phyloP scores from a whole-genome alignment of 73 alveolate species.

The Urostyla sp. region DNA sequence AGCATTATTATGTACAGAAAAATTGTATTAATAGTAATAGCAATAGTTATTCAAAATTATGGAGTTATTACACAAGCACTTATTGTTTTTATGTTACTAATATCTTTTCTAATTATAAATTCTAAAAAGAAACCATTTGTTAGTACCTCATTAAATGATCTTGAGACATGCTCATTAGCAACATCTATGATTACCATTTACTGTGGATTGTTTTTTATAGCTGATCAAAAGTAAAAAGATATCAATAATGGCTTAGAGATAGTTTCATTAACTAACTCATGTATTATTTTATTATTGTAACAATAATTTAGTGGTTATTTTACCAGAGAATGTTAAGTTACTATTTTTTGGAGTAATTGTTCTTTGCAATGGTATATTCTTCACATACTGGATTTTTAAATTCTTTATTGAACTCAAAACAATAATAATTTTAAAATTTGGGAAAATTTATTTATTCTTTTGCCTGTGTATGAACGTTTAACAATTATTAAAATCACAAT shows the following conservation, averaged over 20 bases:
- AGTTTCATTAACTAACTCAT: constrained; percentile 36
- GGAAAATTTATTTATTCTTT: constrained; percentile 15
- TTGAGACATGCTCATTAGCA: constrained; percentile 44
- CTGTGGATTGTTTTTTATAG: constrained; percentile 57
- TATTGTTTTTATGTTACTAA: neutral
- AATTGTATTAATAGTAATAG: neutral
- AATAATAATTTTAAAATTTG: constrained; percentile 21
- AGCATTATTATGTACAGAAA: no score
- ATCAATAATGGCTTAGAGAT: constrained; percentile 14
- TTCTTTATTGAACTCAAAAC: constrained; percentile 5
- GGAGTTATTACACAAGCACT: neutral
- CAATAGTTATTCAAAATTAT: neutral
- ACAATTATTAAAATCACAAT: neutral
- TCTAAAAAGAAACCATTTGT: constrained; percentile 36
- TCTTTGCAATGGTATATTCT: constrained; percentile 7
- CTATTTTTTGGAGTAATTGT: constrained; percentile 38
- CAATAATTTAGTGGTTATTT: constrained; percentile 40
- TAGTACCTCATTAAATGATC: constrained; percentile 19
- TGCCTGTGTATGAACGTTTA: constrained; percentile 7
- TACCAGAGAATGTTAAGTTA: constrained; percentile 17
- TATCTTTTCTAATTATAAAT: constrained; percentile 18
- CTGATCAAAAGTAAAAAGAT: constrained; percentile 37
- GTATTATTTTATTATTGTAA: neutral
- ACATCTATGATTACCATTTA: constrained; percentile 52
- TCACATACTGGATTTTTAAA: constrained; percentile 32